These are phyloP conservation scores for Agaricales sp. DNA, from an alignment of 1,284 basidiomycete species.

Conservation along the genomic window DNA sequence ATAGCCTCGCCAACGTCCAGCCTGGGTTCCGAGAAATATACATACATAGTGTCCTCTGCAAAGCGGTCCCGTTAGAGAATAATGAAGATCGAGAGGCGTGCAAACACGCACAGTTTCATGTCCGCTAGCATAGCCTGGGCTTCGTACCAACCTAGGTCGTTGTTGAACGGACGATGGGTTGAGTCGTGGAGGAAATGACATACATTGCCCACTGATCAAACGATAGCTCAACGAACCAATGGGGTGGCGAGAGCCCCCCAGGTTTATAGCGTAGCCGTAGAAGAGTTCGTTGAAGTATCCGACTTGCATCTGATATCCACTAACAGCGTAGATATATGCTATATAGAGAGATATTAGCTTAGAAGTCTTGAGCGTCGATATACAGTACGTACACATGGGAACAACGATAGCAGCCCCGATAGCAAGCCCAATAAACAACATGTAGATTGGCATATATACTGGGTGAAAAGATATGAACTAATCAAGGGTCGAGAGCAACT, in stretches of 20 bases:
- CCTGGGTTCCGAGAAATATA: too few relatives aligned
- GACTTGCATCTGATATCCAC: constrained; percentile 12
- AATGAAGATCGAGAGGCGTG: background rate
- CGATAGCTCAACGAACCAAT: constrained; percentile 16
- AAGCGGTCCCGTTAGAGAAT: background rate
- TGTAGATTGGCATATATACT: constrained; percentile 17
- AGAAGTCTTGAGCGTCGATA: too few relatives aligned
- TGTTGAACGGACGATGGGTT: background rate
- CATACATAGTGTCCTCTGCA: constrained; percentile 13
- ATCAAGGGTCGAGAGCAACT: too few relatives aligned
- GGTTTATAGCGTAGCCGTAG: constrained; percentile 16
- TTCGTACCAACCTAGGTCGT: constrained; percentile 15
- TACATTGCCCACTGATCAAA: constrained; percentile 16
- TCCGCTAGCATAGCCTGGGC: constrained; percentile 17
- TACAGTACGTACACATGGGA: constrained; percentile 13
- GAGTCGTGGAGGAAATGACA: background rate
- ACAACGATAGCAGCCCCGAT: constrained; percentile 16
- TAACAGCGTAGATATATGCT: constrained; percentile 16
- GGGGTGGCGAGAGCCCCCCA: constrained; percentile 17
- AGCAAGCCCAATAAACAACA: constrained; percentile 15
- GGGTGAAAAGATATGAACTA: too few relatives aligned
- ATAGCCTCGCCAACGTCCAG: too few relatives aligned
- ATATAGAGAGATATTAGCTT: background rate
- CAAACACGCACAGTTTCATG: constrained; percentile 18
- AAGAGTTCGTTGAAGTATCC: constrained; percentile 18